Conservation (phyloP, 2,329 filamentous ascomycete genomes). For the Curvularia verruculosa region DNA sequence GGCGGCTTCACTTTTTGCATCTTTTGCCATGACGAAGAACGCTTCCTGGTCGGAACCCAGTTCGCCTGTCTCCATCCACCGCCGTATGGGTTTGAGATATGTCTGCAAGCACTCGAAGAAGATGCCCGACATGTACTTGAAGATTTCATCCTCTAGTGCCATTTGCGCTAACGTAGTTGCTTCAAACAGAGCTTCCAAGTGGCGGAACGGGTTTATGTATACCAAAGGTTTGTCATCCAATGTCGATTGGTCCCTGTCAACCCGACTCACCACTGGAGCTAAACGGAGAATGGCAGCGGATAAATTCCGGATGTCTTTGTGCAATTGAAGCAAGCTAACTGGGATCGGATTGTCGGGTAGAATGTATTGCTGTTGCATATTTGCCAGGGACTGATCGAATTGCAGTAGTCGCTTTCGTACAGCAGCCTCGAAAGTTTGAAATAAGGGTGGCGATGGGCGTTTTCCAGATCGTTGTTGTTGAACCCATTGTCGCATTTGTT, state of each 20-base stretch:
- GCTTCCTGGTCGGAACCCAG: slow-evolving; percentile 68
- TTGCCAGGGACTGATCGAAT: slow-evolving; percentile 66
- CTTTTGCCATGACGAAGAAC: slow-evolving; percentile 74
- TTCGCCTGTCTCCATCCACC: slow-evolving; percentile 84
- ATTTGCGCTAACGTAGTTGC: slow-evolving; percentile 72
- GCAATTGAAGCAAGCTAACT: slow-evolving; percentile 70
- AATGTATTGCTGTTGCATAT: slow-evolving; percentile 66
- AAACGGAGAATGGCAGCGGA: slow-evolving; percentile 65
- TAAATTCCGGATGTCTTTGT: slow-evolving; percentile 61
- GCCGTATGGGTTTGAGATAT: slow-evolving; percentile 78
- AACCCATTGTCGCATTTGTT: slow-evolving; percentile 58
- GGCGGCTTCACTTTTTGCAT: slow-evolving; percentile 63
- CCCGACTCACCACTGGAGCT: slow-evolving; percentile 62
- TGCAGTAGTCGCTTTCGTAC: slow-evolving; percentile 62
- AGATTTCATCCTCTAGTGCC: slow-evolving; percentile 66
- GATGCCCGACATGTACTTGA: slow-evolving; percentile 67
- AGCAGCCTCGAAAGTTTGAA: slow-evolving; percentile 74
- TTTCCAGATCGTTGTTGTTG: slow-evolving; percentile 22
- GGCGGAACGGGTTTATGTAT: slow-evolving; percentile 65
- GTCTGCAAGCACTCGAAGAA: slow-evolving; percentile 83
- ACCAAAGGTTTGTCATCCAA: slow-evolving; percentile 57
- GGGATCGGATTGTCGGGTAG: slow-evolving; percentile 59
- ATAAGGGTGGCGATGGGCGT: slow-evolving; percentile 43
- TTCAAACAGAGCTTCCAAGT: slow-evolving; percentile 79
- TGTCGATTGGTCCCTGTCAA: slow-evolving; percentile 1